These are phyloP conservation scores for Fraxinus cuspidata DNA, from an alignment of 257 asterid genomes.

Conservation along the genomic window DNA sequence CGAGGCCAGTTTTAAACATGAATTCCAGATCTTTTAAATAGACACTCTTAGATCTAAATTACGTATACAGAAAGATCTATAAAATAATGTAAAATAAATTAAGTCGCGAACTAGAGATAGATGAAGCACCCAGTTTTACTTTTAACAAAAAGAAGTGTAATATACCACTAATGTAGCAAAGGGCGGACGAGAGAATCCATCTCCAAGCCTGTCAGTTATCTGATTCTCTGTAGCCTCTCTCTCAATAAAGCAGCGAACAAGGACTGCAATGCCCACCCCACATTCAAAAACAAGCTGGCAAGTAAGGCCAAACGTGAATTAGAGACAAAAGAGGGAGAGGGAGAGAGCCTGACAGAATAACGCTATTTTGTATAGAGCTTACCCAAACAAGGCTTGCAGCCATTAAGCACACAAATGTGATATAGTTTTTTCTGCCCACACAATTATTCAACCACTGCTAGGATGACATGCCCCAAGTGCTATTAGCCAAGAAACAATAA, in stretches of 20 bases:
- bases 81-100: background rate
- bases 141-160: conserved; percentile 18
- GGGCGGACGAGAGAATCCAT: conserved; percentile 93
- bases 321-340: conserved; percentile 8
- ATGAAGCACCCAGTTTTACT: background rate
- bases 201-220: conserved; percentile 80
- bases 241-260: conserved; percentile 85
- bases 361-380: conserved; percentile 28
- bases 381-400: conserved; percentile 94
- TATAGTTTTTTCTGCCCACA: conserved; percentile 88
- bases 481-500: conserved; percentile 27
- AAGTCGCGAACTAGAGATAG: conserved; percentile 3
- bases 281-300: conserved; percentile 88
- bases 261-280: conserved; percentile 79
- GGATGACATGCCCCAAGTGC: conserved; percentile 24
- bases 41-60: background rate
- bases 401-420: conserved; percentile 83
- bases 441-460: conserved; percentile 96
- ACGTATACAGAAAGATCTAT: background rate
- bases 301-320: conserved; percentile 24
- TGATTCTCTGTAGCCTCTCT: conserved; percentile 70
- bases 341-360: background rate
- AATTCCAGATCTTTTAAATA: background rate
- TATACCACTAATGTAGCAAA: conserved; percentile 91
- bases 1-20: background rate